These are phyloP conservation scores for Coniochaeta sp. DNA, from an alignment of 2,329 filamentous ascomycete species.

Conservation along the genomic window DNA sequence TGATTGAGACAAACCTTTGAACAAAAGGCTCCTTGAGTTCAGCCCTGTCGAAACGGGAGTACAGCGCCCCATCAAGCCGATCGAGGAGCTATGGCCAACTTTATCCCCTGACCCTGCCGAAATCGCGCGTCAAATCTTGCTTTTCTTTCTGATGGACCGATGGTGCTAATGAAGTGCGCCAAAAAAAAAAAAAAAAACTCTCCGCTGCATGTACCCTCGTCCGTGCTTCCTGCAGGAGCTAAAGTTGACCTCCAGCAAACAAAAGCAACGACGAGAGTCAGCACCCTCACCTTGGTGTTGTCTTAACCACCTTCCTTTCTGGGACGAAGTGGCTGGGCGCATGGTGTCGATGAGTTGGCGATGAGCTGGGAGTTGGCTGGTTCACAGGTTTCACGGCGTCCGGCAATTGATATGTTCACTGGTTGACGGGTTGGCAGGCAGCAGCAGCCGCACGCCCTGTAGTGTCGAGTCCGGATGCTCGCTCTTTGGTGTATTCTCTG, in stretches of 20 bases:
- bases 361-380: background rate
- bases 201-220: constrained; percentile 1
- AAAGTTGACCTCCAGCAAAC: constrained; percentile 1
- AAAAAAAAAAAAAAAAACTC: background rate
- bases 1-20: too few relatives aligned
- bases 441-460: too few relatives aligned
- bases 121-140: background rate
- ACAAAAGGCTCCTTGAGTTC: too few relatives aligned
- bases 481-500: too few relatives aligned
- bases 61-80: too few relatives aligned
- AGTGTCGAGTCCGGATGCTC: too few relatives aligned
- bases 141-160: too few relatives aligned
- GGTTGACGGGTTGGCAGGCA: too few relatives aligned
- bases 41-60: too few relatives aligned
- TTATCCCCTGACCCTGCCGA: background rate
- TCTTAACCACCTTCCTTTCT: constrained; percentile 2
- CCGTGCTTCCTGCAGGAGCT: constrained; percentile 1
- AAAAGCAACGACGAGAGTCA: background rate
- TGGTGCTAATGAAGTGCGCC: too few relatives aligned
- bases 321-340: background rate
- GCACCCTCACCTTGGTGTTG: background rate
- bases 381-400: too few relatives aligned
- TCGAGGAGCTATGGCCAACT: background rate
- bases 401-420: too few relatives aligned
- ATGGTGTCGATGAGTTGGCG: background rate